A percentile compares a stretch with the other conserved stretches of the same genome.
Evolutionary conservation across 164 flowering plant species (phyloP).

Genomic region (Pachysandra terminalis): DNA sequence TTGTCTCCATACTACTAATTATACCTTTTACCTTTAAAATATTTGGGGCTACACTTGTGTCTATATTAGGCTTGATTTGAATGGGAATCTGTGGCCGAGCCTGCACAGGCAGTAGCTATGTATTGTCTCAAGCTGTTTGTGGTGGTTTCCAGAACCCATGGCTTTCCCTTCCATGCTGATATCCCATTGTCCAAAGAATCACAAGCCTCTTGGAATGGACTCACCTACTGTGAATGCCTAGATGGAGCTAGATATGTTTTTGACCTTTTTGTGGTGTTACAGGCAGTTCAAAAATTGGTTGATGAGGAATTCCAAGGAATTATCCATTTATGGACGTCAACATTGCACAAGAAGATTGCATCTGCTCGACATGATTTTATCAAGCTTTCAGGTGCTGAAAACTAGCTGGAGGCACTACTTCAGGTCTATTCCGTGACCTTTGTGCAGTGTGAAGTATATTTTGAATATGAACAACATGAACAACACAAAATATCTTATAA

Average conservation of each 20-base stretch:
- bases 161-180: background rate
- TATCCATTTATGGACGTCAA: constrained; percentile 73
- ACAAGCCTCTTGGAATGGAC: background rate
- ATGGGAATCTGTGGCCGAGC: background rate
- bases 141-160: background rate
- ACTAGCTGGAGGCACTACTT: constrained; percentile 84
- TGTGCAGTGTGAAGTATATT: no score
- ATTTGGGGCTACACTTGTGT: no score
- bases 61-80: background rate
- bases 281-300: constrained; percentile 88
- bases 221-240: background rate
- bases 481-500: no score
- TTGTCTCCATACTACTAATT: background rate
- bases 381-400: constrained; percentile 85
- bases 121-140: background rate
- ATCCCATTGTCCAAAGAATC: no score
- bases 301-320: constrained; percentile 97
- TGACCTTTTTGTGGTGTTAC: constrained; percentile 14
- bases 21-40: no score
- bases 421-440: constrained; percentile 49
- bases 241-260: background rate
- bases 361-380: constrained; percentile 95
- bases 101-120: background rate
- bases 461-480: no score
- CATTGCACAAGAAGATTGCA: constrained; percentile 91